Base-by-base conservation (phyloP, 805 yeast genomes). In the Phaffomyces antillensis region DNA sequence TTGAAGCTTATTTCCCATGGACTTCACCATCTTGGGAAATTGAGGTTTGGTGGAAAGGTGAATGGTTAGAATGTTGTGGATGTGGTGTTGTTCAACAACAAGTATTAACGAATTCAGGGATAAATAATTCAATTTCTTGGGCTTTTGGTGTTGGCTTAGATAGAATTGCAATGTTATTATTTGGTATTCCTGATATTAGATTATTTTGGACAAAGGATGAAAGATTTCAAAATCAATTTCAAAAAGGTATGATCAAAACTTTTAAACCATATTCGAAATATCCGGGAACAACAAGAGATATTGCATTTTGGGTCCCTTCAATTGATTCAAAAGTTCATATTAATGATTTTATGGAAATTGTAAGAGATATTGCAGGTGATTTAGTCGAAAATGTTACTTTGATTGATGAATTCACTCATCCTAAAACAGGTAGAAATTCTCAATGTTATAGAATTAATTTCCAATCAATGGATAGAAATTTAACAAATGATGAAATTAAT, bases 31-130 rank as follows among this genome's bases (percentile, higher is more conserved):
- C 96, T 37, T 93, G 96, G 95, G 97, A 93, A 59, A 88, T 95
- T 53, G 99, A 93, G 65, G 96, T 93, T 5, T 89, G 95, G 90
- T 93, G 98, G 97, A 86, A 89, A 60, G 95, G 93, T 42, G 95
- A 90, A 54, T 93, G 99, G 99, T 72, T 93, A 32, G 99, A 93
- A 67, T 81, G 96, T 61, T 87, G 96, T 58, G 99, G 99, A 0
- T 87, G 96, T 66, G 99, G 99, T 24, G 73, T 91, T 33, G 96
- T 89, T 8, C 80, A 79, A 52, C 83, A 87, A 53, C 79, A 79
- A 41, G 95, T 91, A 0, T 70, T 88, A 34, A 68, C 76, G 20
- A 84, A 83, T 52, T 76, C 96, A 1, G 95, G 87, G 0, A 70
- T 82, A 42, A 66, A 73, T 23, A 73, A 79, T 48, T 76, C 80